Percentiles rank a stretch among this genome's conserved stretches.
These are phyloP conservation scores for Halophytophthora batemanensis DNA, from an alignment of 352 stramenopile species.

Conservation along the genomic window DNA sequence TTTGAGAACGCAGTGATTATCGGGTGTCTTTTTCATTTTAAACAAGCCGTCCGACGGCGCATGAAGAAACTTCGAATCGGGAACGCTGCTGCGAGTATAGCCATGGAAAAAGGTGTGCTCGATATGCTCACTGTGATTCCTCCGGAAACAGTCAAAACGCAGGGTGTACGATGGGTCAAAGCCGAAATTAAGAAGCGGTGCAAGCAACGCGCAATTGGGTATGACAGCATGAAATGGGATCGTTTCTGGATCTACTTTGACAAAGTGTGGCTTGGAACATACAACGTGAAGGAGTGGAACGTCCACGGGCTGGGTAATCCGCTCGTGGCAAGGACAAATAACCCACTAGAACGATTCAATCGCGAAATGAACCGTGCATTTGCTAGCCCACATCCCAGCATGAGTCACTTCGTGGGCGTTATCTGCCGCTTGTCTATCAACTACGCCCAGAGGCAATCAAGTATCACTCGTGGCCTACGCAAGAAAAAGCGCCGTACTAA, in stretches of 20 bases:
- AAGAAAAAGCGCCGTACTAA: too few species aligned
- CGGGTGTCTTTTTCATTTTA: conserved; percentile 5
- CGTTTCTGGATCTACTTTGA: conserved; percentile 15
- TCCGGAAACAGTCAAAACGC: not conserved
- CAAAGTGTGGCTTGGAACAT: conserved; percentile 8
- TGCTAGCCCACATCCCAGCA: too few species aligned
- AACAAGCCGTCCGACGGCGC: conserved; percentile 5
- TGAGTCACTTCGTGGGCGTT: too few species aligned
- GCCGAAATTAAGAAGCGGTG: not conserved
- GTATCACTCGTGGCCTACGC: too few species aligned
- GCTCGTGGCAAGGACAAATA: too few species aligned
- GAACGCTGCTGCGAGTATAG: not conserved
- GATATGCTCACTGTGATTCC: conserved; percentile 2
- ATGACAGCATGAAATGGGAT: not conserved
- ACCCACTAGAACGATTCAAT: too few species aligned
- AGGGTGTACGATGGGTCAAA: conserved; percentile 1
- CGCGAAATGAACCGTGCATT: too few species aligned
- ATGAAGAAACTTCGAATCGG: conserved; percentile 6
- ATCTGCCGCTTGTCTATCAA: too few species aligned
- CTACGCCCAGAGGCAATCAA: too few species aligned
- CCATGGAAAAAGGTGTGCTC: conserved; percentile 3
- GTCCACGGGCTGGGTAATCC: too few species aligned
- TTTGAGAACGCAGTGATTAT: too few species aligned
- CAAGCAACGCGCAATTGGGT: not conserved
- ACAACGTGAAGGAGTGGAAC: too few species aligned